These are phyloP conservation scores for Xylaria sp. DNA, from an alignment of 2,329 filamentous ascomycete species.

Conservation along the genomic window DNA sequence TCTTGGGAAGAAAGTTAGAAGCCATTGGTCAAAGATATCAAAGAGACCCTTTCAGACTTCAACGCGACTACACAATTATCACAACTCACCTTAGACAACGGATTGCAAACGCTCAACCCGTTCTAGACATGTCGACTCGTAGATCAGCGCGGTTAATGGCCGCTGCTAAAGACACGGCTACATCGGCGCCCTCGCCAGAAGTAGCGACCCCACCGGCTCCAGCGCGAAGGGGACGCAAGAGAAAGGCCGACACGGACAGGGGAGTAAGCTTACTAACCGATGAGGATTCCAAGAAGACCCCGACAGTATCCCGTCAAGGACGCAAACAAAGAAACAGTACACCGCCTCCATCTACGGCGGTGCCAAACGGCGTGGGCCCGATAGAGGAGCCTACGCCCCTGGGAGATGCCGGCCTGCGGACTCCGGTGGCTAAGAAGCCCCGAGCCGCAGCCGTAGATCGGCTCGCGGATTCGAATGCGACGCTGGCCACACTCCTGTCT, in stretches of 20 bases:
- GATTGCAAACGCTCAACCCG: neutral
- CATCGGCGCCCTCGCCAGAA: constrained; percentile 11
- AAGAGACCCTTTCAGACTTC: neutral
- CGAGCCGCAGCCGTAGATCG: constrained; percentile 43
- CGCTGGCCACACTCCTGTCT: constrained; percentile 67
- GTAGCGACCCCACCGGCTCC: constrained; percentile 23
- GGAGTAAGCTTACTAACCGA: neutral
- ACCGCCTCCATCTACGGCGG: constrained; percentile 42
- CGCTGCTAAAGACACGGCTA: constrained; percentile 18
- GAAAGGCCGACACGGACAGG: constrained; percentile 20
- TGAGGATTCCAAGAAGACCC: constrained; percentile 15
- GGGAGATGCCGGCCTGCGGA: constrained; percentile 15
- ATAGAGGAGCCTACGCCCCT: constrained; percentile 33
- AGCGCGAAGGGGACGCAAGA: constrained; percentile 34
- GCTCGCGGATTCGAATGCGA: constrained; percentile 57
- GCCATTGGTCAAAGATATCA: neutral
- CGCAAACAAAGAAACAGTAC: constrained; percentile 23
- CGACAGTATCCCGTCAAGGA: constrained; percentile 31
- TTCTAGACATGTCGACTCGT: constrained; percentile 30
- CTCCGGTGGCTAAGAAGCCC: constrained; percentile 36
- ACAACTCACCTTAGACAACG: neutral
- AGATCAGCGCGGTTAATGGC: constrained; percentile 30
- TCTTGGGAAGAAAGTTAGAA: neutral
- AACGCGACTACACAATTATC: neutral
- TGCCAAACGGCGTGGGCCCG: constrained; percentile 40